phyloP scores from a whole-genome alignment of 495 filamentous ascomycete genomes.

The Lepraria neglecta region DNA sequence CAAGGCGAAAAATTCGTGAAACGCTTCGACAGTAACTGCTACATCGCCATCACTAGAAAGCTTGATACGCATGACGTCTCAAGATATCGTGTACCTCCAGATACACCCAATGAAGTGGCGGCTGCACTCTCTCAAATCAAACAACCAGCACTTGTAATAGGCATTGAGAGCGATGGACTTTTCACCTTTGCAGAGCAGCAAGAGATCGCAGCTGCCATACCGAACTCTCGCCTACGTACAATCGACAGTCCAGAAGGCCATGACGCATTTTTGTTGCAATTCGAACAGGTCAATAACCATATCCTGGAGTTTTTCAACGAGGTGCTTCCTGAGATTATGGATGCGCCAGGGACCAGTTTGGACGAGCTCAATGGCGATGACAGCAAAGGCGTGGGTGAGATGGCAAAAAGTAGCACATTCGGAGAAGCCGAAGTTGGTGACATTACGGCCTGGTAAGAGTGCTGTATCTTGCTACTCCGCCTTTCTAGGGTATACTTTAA shows the following conservation, averaged over 20 bases:
- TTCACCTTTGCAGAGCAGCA: slow-evolving; percentile 97
- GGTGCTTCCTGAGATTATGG: slow-evolving; percentile 81
- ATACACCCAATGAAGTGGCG: slow-evolving; percentile 48
- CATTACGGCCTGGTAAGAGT: slow-evolving; percentile 82
- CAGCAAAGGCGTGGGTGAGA: slow-evolving; percentile 35
- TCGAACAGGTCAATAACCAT: slow-evolving; percentile 89
- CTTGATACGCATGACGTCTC: slow-evolving; percentile 97
- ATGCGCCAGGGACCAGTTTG: slow-evolving; percentile 44
- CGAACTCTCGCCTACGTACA: slow-evolving; percentile 65
- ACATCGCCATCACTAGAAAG: slow-evolving; percentile 97
- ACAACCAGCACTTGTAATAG: slow-evolving; percentile 83
- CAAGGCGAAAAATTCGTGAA: slow-evolving; percentile 95
- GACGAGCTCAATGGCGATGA: slow-evolving; percentile 30
- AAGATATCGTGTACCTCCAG: slow-evolving; percentile 50
- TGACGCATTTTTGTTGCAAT: slow-evolving; percentile 92
- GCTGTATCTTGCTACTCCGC: not conserved
- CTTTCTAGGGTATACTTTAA: too few species aligned
- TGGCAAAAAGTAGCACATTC: slow-evolving; percentile 79
- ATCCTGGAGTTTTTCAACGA: slow-evolving; percentile 79
- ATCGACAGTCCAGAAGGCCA: slow-evolving; percentile 94
- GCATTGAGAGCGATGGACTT: slow-evolving; percentile 89
- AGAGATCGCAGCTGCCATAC: slow-evolving; percentile 78
- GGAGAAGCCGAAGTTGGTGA: slow-evolving; percentile 95
- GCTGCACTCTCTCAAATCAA: slow-evolving; percentile 73
- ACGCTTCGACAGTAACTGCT: slow-evolving; percentile 96